Base-by-base conservation (phyloP, 2,329 filamentous ascomycete genomes). In the Claviceps sorghi region DNA sequence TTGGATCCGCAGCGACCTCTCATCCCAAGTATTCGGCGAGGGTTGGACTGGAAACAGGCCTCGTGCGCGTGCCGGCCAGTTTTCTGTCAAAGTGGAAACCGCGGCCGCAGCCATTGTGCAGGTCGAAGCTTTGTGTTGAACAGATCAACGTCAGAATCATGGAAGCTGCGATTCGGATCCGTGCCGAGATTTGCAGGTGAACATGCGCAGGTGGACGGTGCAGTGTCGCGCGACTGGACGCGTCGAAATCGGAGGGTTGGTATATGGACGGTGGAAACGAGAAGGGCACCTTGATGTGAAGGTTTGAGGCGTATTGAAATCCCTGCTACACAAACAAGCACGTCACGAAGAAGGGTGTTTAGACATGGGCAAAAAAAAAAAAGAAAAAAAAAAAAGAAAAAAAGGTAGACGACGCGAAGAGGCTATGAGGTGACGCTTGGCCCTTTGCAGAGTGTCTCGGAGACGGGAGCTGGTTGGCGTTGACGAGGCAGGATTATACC, bases 61-160 rank as follows among this genome's bases (percentile, higher is more conserved):
- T 69, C 61, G 66, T 59, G 55, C 64, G 64, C 61, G 67, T 69
- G 60, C 67, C 67, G 62, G 66, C 68, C 65, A 71, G 65, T 61
- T 65, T 63, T 64, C 68, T 65, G 63, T 68, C 59, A 66, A 67
- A 57, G 64, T 63, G 65, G 72, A 62, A 67, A 77, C 68, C 59
- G 69, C 68, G 68, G 69, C 70, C 64, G 74, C 67, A 66, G 77
- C 76, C 77, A 80, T 80, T 64, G 61, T 76, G 72, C 65, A 65
- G 69, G 66, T 69, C 66, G 60, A 65, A 69, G 65, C 69, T 73
- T 65, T 65, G 71, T 59, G 63, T 61, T 60, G 69, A 61, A 64
- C 64, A 61, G 59, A 58, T 59, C 58, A 65, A 61, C 66, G 65
- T 69, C 66, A 70, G 64, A 75, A 70, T 71, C 76, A 79, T 79